phyloP scores from a whole-genome alignment of 805 yeast genomes.

The Citeromyces nyonsensis region DNA sequence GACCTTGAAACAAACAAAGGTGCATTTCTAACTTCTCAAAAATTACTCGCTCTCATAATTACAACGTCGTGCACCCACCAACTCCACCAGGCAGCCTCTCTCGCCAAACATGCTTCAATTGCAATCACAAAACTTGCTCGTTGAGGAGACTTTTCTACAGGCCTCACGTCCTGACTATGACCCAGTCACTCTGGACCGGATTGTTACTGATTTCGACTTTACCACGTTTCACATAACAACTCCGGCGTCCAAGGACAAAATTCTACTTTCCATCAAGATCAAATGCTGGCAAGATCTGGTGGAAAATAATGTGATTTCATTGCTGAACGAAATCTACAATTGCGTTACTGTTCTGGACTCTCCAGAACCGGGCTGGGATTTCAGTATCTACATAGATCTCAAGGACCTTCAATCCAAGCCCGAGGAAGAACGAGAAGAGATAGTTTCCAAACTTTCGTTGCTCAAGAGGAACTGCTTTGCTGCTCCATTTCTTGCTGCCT shows the following conservation, averaged over 20 bases:
- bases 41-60: too few species aligned
- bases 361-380: slow-evolving; percentile 71
- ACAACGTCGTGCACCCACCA: too few species aligned
- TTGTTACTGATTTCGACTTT: slow-evolving; percentile 89
- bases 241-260: slow-evolving; percentile 53
- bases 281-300: slow-evolving; percentile 65
- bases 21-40: too few species aligned
- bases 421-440: slow-evolving; percentile 31
- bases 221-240: slow-evolving; percentile 89
- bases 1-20: too few species aligned
- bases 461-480: slow-evolving; percentile 82
- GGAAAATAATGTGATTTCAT: slow-evolving; percentile 46
- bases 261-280: slow-evolving; percentile 55
- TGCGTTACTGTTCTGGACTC: slow-evolving; percentile 20
- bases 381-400: slow-evolving; percentile 57
- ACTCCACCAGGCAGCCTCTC: too few species aligned
- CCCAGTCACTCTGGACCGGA: slow-evolving; percentile 56
- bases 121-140: slow-evolving; percentile 69
- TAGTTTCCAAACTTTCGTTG: slow-evolving; percentile 53
- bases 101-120: slow-evolving; percentile 60
- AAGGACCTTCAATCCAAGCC: slow-evolving; percentile 16
- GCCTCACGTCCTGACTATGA: slow-evolving; percentile 34
- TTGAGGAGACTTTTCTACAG: slow-evolving; percentile 69
- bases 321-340: slow-evolving; percentile 36
- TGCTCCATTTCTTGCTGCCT: slow-evolving; percentile 85